These are phyloP conservation scores for Colletotrichum sidae DNA, from an alignment of 2,329 filamentous ascomycete species.

Conservation along the genomic window DNA sequence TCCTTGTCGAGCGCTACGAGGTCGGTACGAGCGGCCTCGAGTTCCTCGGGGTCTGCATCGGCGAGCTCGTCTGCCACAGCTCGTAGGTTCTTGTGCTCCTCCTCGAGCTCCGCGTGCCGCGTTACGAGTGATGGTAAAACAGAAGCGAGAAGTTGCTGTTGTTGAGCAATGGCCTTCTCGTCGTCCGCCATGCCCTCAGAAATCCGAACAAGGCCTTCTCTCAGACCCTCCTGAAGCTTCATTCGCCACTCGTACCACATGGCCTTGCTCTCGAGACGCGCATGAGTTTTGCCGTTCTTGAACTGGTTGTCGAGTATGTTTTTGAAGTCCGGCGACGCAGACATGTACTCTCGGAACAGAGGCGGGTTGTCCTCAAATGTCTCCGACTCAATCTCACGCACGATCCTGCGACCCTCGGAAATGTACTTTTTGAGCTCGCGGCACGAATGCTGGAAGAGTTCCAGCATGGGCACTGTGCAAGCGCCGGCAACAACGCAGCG, in stretches of 20 bases:
- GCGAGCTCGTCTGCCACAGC: constrained; percentile 79
- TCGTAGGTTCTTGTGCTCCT: constrained; percentile 76
- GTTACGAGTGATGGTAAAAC: constrained; percentile 74
- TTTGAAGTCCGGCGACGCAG: constrained; percentile 85
- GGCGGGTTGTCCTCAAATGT: constrained; percentile 91
- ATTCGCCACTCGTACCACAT: constrained; percentile 99
- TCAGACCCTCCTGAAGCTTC: constrained; percentile 84
- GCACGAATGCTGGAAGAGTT: constrained; percentile 95
- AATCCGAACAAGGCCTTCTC: constrained; percentile 82
- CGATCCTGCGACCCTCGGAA: constrained; percentile 88
- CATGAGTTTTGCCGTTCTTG: constrained; percentile 95
- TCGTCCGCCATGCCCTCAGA: constrained; percentile 82
- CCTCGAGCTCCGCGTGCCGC: constrained; percentile 70
- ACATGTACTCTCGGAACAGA: constrained; percentile 91
- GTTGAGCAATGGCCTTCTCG: constrained; percentile 72
- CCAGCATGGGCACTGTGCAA: constrained; percentile 91
- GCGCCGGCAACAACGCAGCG: constrained; percentile 88
- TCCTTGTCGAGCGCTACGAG: constrained; percentile 74
- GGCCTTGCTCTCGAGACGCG: constrained; percentile 89
- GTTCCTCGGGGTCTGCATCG: constrained; percentile 83
- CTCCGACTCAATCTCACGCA: constrained; percentile 90
- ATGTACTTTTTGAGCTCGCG: constrained; percentile 98
- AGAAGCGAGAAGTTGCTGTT: constrained; percentile 75
- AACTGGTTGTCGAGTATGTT: constrained; percentile 95
- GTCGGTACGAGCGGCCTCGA: constrained; percentile 78